Evolutionary conservation across 768 basidiomycete genomes (phyloP), one percentile per base, ranked within the genome.

Genomic region (Mycena venus): DNA sequence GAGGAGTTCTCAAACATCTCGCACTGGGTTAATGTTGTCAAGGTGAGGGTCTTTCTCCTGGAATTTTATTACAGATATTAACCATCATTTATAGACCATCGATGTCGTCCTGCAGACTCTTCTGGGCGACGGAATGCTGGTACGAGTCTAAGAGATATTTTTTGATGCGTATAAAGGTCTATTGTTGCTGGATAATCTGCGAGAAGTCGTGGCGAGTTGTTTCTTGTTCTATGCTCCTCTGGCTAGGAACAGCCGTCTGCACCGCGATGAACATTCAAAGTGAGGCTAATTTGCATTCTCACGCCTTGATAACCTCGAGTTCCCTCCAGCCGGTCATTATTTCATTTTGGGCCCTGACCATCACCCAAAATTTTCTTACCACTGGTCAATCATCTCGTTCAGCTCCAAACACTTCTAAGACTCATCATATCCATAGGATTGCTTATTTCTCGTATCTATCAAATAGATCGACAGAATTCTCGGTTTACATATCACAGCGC

Each of bases 151-250:
- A 17, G 25, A 17, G 6, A 42, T 61, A 27, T n/a, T 40, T 17
- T 40, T 27, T 40, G 23, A 27, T 4, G 23, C 12, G 3, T 72
- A 27, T 15, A 1, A 21, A 61, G 59, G 44, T 74, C 25, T 74
- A 70, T 36, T 62, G 73, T 8, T 74, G 68, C 53, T 74, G 61
- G 62, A 34, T 74, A 2, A 62, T 66, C 17, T 67, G 70, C 34
- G 59, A 29, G 1, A 38, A 44, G 9, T 74, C 68, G 7, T 74
- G 73, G 73, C 42, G 10, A 8, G 58, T 55, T 0, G 12, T 73
- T 32, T 36, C 44, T 10, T 19, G 66, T 23, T 44, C 70, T 12
- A 14, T 75, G 4, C 11, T 75, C 29, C 51, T 75, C 29, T 56
- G 32, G n/a, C 6, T 55, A 10, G 67, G 60, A 7, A 38, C 36